These are phyloP conservation scores for Penicillium robsamsonii DNA, from an alignment of 495 filamentous ascomycete species.

Conservation along the genomic window DNA sequence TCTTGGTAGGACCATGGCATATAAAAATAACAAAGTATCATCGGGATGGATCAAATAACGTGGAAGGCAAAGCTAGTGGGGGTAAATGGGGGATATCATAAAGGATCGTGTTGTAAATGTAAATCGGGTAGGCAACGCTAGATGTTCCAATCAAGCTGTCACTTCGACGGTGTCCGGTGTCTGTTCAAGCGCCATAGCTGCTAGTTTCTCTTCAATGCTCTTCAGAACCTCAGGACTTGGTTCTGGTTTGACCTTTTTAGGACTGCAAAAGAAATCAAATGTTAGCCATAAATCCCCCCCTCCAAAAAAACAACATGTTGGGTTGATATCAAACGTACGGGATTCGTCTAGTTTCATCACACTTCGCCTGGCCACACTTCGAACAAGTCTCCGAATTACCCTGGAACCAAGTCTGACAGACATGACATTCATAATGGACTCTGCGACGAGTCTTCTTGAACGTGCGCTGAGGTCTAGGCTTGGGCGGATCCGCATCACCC, in stretches of 20 bases:
- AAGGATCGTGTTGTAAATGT: neutral
- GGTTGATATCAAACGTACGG: conserved; percentile 42
- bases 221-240: conserved; percentile 63
- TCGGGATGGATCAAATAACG: neutral
- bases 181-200: conserved; percentile 15
- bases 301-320: neutral
- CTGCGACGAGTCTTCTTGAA: conserved; percentile 45
- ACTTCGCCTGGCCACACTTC: conserved; percentile 60
- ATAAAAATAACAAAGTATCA: neutral
- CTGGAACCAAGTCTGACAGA: conserved; percentile 57
- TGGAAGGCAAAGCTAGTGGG: neutral
- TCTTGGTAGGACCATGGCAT: neutral
- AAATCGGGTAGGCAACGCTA: neutral
- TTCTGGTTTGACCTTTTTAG: conserved; percentile 59
- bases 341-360: conserved; percentile 45
- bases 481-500: conserved; percentile 56
- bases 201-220: conserved; percentile 59
- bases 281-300: conserved; percentile 24
- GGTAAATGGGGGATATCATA: neutral
- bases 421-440: conserved; percentile 62
- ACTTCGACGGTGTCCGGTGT: neutral
- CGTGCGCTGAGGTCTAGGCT: conserved; percentile 34
- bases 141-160: neutral
- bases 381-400: conserved; percentile 50
- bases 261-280: conserved; percentile 40